phyloP scores from a whole-genome alignment of 2,329 filamentous ascomycete genomes.

The Nemania serpens region DNA sequence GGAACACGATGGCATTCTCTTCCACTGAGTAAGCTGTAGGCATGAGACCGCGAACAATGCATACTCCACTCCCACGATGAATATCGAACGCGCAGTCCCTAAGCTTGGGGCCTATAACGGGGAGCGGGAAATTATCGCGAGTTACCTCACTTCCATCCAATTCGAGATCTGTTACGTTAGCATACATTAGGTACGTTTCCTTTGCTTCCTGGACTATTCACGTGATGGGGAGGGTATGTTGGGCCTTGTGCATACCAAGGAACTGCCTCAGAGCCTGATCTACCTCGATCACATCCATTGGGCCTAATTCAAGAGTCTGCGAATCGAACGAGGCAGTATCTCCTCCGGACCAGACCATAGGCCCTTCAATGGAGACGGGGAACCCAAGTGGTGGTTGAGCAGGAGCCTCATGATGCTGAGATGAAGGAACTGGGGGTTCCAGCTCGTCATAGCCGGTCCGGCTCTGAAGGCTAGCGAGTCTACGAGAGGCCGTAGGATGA shows the following conservation, averaged over 20 bases:
- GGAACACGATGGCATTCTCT: slow-evolving; percentile 60
- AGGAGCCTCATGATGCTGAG: slow-evolving; percentile 20
- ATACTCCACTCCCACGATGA: slow-evolving; percentile 54
- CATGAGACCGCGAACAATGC: slow-evolving; percentile 59
- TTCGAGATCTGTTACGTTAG: slow-evolving; percentile 38
- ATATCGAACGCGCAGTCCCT: slow-evolving; percentile 42
- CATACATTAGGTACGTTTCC: slow-evolving; percentile 25
- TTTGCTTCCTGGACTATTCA: slow-evolving; percentile 17
- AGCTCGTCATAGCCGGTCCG: slow-evolving; percentile 22
- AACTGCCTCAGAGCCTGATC: slow-evolving; percentile 35
- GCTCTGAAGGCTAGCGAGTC: slow-evolving; percentile 18
- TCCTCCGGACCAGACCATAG: slow-evolving; percentile 31
- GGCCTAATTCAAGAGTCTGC: slow-evolving; percentile 30
- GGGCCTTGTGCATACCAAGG: slow-evolving; percentile 30
- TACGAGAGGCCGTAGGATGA: slow-evolving; percentile 21
- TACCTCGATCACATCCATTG: slow-evolving; percentile 33
- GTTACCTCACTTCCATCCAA: slow-evolving; percentile 46
- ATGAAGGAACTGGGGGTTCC: slow-evolving; percentile 13
- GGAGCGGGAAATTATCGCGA: slow-evolving; percentile 48
- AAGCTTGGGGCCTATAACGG: slow-evolving; percentile 44
- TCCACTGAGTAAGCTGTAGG: slow-evolving; percentile 53
- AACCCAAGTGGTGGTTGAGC: slow-evolving; percentile 27
- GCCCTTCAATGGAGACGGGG: slow-evolving; percentile 27
- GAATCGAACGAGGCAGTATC: slow-evolving; percentile 18
- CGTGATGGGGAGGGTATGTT: slow-evolving; percentile 15